phyloP scores from a whole-genome alignment of 352 stramenopile genomes.

The Pilasporangium apinafurcum region DNA sequence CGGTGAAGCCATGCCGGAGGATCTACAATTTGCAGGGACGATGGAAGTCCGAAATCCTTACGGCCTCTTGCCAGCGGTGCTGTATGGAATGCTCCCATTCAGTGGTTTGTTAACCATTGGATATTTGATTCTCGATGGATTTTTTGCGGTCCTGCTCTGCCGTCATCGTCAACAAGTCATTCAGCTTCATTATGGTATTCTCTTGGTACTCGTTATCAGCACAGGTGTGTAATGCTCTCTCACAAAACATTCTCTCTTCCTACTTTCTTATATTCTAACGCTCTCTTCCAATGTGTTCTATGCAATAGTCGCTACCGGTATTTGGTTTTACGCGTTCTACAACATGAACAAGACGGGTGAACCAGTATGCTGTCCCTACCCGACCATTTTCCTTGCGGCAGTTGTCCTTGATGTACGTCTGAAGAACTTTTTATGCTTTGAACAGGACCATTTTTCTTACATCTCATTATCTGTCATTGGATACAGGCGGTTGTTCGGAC shows the following conservation, averaged over 20 bases:
- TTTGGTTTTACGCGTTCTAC: conserved; percentile 85
- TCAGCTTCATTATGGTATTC: conserved; percentile 77
- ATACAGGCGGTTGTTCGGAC: conserved; percentile 70
- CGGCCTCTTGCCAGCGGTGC: conserved; percentile 63
- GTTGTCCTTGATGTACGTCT: conserved; percentile 81
- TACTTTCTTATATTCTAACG: no score
- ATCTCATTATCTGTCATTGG: neutral
- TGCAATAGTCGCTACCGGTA: conserved; percentile 29
- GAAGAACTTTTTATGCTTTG: no score
- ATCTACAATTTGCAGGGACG: conserved; percentile 51
- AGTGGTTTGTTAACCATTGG: conserved; percentile 62
- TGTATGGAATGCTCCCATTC: conserved; percentile 85
- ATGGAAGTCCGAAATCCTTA: conserved; percentile 84
- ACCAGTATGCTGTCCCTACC: conserved; percentile 87
- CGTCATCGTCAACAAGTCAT: conserved; percentile 68
- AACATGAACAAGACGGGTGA: conserved; percentile 86
- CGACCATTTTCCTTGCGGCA: conserved; percentile 73
- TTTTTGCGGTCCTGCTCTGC: conserved; percentile 70
- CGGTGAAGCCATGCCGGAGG: conserved; percentile 34
- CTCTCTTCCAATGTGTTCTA: conserved; percentile 7
- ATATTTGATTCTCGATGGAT: conserved; percentile 72
- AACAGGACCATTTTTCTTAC: neutral
- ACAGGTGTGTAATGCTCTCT: conserved; percentile 37
- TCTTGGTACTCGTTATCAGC: conserved; percentile 74
- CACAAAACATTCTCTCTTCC: no score